Evolutionary conservation across 179 eudicot species (phyloP).

Genomic region (Nepenthes alata): DNA sequence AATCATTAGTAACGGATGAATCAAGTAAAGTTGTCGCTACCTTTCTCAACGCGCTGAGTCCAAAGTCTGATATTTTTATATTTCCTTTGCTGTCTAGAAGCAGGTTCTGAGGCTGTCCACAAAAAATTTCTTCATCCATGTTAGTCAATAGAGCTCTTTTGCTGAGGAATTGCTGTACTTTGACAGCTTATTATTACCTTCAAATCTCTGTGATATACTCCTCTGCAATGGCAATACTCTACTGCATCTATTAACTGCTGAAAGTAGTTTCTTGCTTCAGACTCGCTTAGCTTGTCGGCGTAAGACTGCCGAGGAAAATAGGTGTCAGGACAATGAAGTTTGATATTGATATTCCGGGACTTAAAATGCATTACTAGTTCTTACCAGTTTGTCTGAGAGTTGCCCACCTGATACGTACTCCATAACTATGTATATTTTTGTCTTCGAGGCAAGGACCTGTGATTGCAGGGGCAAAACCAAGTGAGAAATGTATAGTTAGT

Average conservation of each 20-base stretch:
- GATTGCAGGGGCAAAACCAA: background rate
- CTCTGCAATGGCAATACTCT: constrained; percentile 66
- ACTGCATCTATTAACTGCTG: constrained; percentile 80
- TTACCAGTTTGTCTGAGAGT: constrained; percentile 51
- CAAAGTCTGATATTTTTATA: constrained; percentile 77
- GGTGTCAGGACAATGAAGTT: background rate
- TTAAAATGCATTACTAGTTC: background rate
- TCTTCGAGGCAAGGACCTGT: constrained; percentile 51
- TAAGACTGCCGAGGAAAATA: constrained; percentile 20
- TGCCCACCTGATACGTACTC: constrained; percentile 49
- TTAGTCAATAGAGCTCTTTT: background rate
- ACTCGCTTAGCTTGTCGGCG: constrained; percentile 20
- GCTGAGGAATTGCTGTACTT: background rate
- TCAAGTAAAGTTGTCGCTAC: constrained; percentile 1
- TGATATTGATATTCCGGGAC: background rate
- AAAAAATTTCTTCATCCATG: background rate
- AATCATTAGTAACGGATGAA: background rate
- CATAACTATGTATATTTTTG: constrained; percentile 49
- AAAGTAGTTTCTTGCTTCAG: constrained; percentile 48
- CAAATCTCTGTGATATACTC: constrained; percentile 72
- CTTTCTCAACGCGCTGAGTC: constrained; percentile 50
- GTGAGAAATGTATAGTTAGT: too few species aligned
- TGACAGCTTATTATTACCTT: constrained; percentile 27
- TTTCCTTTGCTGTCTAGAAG: constrained; percentile 54
- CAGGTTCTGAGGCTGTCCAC: constrained; percentile 62